Base-by-base conservation (phyloP, 331 rosid species). In the Pyrus hybrid region DNA sequence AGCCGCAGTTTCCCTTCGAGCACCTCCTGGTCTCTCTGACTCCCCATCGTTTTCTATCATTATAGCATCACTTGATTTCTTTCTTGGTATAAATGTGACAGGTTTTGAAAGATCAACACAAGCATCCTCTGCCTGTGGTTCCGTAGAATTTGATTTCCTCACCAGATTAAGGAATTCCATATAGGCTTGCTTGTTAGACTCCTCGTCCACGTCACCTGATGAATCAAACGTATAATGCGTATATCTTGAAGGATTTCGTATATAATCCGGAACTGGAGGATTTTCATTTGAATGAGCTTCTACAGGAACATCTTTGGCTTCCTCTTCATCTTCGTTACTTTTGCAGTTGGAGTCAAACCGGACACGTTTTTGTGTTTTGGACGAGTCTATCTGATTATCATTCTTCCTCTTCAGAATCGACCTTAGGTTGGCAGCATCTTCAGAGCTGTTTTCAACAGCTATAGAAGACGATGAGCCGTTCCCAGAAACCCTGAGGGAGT, bases 351-450 rank as follows among this genome's bases (percentile, higher is more conserved):
- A 80, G 62, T 90, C 91, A 61, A 95, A 95, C n/a, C 99, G 91
- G 18, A 92, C 97, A 6, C 97, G 97, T 81, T 95, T 95, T 26
- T 49, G 84, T 1, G 89, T 54, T 76, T 77, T 89, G 5, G 70
- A 41, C 2, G 80, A 70, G 72, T 87, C 96, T 2, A 77, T 57
- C 32, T 79, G 73, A 33, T 49, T 70, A 11, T 90, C 93, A 13
- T 20, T 43, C 82, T 84, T 92, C 81, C 93, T 86, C 91, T 92
- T 95, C 85, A 95, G 85, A 76, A 95, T 95, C 21, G 99, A 88
- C 80, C 84, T 95, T 13, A 83, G 93, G 68, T 86, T 88, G 61
- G 43, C 4, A 43, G 58, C 74, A 65, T 83, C 88, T 28, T 77
- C 83, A 20, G 83, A 68, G 49, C 61, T 67, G 37, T 68, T 73